Percentiles rank a stretch among this genome's conserved stretches.
These are phyloP conservation scores for Knoxia roxburghii DNA, from an alignment of 257 asterid genomes.

Conservation along the genomic window DNA sequence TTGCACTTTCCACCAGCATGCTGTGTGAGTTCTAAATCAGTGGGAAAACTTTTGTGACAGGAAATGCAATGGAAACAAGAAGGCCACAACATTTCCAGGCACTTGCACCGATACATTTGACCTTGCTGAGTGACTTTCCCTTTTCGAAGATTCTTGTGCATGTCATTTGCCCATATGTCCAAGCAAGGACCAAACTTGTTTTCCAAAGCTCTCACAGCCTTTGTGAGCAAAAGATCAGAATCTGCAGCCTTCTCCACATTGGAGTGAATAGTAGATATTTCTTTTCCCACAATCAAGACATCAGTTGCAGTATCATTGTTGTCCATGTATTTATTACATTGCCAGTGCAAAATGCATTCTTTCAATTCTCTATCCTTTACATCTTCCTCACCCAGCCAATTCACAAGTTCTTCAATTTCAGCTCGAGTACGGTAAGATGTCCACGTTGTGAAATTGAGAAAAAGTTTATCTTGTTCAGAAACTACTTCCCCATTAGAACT, in stretches of 20 bases:
- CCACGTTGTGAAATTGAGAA: conserved; percentile 65
- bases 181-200: conserved; percentile 42
- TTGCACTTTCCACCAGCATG: conserved; percentile 59
- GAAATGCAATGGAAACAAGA: conserved; percentile 61
- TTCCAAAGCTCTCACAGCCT: conserved; percentile 55
- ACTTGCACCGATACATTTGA: conserved; percentile 59
- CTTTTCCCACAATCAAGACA: conserved; percentile 27
- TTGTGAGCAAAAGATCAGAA: conserved; percentile 42
- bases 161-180: conserved; percentile 27
- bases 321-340: conserved; percentile 38
- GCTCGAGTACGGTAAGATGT: conserved; percentile 53
- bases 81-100: conserved; percentile 76
- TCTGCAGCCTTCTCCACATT: conserved; percentile 23
- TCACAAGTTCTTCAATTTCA: conserved; percentile 58
- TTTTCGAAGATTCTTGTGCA: conserved; percentile 25
- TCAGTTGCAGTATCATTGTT: conserved; percentile 33
- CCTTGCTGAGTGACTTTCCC: conserved; percentile 26
- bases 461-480: conserved; percentile 35
- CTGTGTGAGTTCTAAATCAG: conserved; percentile 40
- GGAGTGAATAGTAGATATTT: conserved; percentile 16
- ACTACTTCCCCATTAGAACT: conserved; percentile 18
- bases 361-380: conserved; percentile 66
- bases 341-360: conserved; percentile 65
- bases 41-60: conserved; percentile 67
- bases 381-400: conserved; percentile 72